Evolutionary conservation across 768 basidiomycete genomes (phyloP).

Genomic region (Mycena epipterygia): DNA sequence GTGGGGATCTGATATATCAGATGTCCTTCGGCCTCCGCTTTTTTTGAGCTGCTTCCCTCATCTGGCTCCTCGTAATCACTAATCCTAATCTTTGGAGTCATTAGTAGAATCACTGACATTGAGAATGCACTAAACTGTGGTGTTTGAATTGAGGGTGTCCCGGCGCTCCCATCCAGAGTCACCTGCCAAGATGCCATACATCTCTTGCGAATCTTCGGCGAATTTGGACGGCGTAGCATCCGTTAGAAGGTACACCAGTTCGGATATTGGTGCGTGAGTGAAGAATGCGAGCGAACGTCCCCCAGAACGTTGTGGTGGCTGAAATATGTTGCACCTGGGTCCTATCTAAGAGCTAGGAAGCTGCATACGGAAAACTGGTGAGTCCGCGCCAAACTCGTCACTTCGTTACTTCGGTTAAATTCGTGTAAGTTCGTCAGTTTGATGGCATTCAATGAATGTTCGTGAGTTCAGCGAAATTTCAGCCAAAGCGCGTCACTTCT

Average conservation of each 20-base stretch:
- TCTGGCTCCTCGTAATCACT: constrained; percentile 3
- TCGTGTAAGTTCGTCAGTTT: too few species aligned
- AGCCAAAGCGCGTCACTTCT: too few species aligned
- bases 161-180: constrained; percentile 3
- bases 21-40: constrained; percentile 1
- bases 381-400: too few species aligned
- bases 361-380: too few species aligned
- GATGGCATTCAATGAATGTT: too few species aligned
- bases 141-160: background rate
- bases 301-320: background rate
- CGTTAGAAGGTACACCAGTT: background rate
- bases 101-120: background rate
- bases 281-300: background rate
- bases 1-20: too few species aligned
- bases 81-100: background rate
- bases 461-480: too few species aligned
- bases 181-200: background rate
- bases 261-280: constrained; percentile 10
- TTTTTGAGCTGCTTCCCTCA: background rate
- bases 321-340: background rate
- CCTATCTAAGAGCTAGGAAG: too few species aligned
- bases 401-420: too few species aligned
- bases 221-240: background rate
- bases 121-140: constrained; percentile 10
- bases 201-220: background rate